Percentiles rank a stretch among this genome's conserved stretches.
Evolutionary conservation across 495 filamentous ascomycete species (phyloP).

Genomic region (Neurospora discreta): DNA sequence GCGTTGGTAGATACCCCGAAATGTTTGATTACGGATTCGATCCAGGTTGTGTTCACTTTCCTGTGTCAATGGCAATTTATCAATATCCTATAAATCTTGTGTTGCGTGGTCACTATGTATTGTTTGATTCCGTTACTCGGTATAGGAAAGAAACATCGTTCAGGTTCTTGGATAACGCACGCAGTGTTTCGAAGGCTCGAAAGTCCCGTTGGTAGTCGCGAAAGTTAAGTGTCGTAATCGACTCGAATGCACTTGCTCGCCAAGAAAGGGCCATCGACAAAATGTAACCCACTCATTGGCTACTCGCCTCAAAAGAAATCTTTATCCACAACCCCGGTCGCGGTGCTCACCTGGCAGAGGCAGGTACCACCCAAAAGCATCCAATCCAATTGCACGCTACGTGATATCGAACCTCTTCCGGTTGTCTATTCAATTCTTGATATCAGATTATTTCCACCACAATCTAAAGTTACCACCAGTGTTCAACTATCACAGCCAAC

Average conservation of each 20-base stretch:
- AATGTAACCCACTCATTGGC: slow-evolving; percentile 7
- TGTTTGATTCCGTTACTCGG: background rate
- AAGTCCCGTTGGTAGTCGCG: background rate
- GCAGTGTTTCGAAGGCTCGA: background rate
- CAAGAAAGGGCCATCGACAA: background rate
- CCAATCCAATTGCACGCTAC: background rate
- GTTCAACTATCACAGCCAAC: background rate
- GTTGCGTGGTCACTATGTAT: background rate
- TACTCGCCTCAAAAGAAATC: slow-evolving; percentile 4
- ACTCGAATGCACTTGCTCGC: background rate
- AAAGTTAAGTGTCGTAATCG: background rate
- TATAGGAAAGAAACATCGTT: background rate
- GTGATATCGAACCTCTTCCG: background rate
- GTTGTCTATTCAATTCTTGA: background rate
- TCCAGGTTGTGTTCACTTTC: background rate
- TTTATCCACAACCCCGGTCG: background rate
- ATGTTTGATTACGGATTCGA: background rate
- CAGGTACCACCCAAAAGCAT: slow-evolving; percentile 1
- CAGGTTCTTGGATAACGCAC: background rate
- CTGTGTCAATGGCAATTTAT: background rate
- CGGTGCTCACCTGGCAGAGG: background rate
- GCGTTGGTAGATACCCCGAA: background rate
- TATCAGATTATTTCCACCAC: background rate
- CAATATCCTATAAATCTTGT: background rate
- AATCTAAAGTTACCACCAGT: background rate